phyloP scores from a whole-genome alignment of 176 grass and related monocot species.

The Pontederia crassipes region DNA sequence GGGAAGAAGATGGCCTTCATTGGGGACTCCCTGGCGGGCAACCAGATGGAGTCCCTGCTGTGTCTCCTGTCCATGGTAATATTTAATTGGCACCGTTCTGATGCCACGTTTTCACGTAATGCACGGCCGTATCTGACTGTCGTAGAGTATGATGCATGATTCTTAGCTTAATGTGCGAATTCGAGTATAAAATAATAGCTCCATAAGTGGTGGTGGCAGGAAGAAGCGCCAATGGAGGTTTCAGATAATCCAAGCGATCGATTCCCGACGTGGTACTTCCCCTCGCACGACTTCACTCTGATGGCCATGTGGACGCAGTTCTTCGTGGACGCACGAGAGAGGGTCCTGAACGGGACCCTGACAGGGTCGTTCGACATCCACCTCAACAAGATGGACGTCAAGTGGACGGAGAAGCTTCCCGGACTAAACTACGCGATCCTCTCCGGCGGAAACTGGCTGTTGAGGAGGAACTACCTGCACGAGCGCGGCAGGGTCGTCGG shows the following conservation, averaged over 20 bases:
- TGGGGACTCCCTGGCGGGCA: constrained; percentile 67
- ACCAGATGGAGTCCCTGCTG: constrained; percentile 57
- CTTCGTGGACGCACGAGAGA: constrained; percentile 26
- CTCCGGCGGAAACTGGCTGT: constrained; percentile 69
- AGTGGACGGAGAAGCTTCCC: constrained; percentile 32
- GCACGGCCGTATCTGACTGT: not conserved
- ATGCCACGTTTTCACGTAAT: not conserved
- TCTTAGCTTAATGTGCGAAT: not conserved
- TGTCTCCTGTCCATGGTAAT: constrained; percentile 52
- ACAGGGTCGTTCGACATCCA: constrained; percentile 46
- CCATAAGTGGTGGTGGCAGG: constrained; percentile 14
- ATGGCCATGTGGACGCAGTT: constrained; percentile 61
- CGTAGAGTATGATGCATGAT: not conserved
- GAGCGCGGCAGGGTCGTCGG: constrained; percentile 26
- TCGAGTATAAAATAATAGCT: no score
- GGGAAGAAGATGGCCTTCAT: constrained; percentile 59
- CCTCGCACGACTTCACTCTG: constrained; percentile 51
- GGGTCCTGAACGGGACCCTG: constrained; percentile 20
- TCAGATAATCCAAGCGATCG: constrained; percentile 27
- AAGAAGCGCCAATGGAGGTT: constrained; percentile 29
- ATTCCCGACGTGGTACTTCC: constrained; percentile 47
- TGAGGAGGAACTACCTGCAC: constrained; percentile 39
- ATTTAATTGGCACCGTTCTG: not conserved
- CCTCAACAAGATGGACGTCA: constrained; percentile 40
- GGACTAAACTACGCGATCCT: constrained; percentile 40